Base-by-base conservation (phyloP, 352 stramenopile species). In the Pelagophyceae sp. region DNA sequence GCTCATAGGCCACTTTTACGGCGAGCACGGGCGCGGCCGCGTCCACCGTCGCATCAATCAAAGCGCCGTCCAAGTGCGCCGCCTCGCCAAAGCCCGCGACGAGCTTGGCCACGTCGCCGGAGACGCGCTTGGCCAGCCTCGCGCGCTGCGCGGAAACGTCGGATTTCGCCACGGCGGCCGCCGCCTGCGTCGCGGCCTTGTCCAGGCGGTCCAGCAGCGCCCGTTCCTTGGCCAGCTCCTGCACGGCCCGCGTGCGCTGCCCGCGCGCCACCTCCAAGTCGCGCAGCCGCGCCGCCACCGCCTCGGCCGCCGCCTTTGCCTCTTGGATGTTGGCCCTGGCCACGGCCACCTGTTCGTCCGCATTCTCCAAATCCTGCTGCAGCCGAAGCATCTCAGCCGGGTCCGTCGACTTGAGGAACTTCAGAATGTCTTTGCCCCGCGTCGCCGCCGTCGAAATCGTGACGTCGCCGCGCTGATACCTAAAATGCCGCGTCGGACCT, bases 31-130 rank as follows among this genome's bases (percentile, higher is more conserved):
- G 71, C 32, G 77, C 67, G 25, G 80, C 38, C 31, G 77, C 76
- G 58, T 84, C 64, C 70, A 78, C 25, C 27, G 86, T 78, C 6
- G 40, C 65, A 67, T 80, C 76, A 31, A 35, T 29, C 11, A 15
- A 67, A 27, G 15, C 60, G 11, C 11, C 45, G 45, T 54, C 45
- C 45, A 54, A 54, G 45, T 15, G 15, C 11, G 25, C 25, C 25
- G 25, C 60, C 11, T 11, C 60, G 11, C 11, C 60, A 27, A 11
- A 67, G 25, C 5, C 60, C 25, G 5, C 60, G 60, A 67, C 5
- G 60, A 67, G 25, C 31, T 72, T 72, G 31, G 64, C 35, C 32
- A 51, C 20, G 6, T 19, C 64, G 5, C 29, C 64, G 3, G 15
- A 15, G 64, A 20, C 19, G 11, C 40, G 64, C 35, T 50, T 50